Evolutionary conservation across 2,329 filamentous ascomycete genomes (phyloP), one percentile per base, ranked within the genome.

Genomic region (Graphilbum fragrans): DNA sequence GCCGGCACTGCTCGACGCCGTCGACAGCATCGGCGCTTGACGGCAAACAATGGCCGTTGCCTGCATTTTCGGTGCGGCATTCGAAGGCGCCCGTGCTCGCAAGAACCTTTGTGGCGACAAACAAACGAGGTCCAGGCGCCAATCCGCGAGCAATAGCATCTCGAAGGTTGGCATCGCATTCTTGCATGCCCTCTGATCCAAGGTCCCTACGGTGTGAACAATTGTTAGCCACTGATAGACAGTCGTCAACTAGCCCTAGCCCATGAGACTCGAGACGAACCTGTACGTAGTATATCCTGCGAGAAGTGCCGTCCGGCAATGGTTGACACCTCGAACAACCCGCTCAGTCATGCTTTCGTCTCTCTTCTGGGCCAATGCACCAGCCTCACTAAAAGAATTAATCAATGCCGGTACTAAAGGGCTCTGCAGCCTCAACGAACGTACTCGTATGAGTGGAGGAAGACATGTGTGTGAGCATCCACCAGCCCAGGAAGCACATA

Each of bases 311-410:
- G 62, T 60, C 35, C 66, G 67, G 45, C 64, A 64, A 46, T 74
- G 67, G 45, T 74, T 70, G 8, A 67, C 66, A 0, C 68, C 67
- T 17, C 74, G 67, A 37, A 78, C 63, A 20, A 67, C 61, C 19
- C 72, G 61, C 50, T 79, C 74, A 8, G 74, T 64, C n/a, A 71
- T 54, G 42, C 69, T 71, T 49, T 77, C 71, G 46, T 77, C 71
- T 29, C 72, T 67, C 55, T 74, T 70, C 50, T 78, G 74, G 32
- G 67, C 53, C 5, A 61, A 45, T 5, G 61, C 53, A 6, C 57
- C 45, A 9, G 61, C 58, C 43, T 69, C 65, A 35, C 59, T 59
- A 47, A 43, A 50, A 29, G 4, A 31, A n/a, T 22, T 20, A 37
- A 40, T 43, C 31, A 44, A 18, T 12, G 23, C 12, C 23, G 23